A percentile compares a stretch with the other conserved stretches of the same genome.
phyloP scores from a whole-genome alignment of 768 basidiomycete genomes.

The Calocera viscosa region DNA sequence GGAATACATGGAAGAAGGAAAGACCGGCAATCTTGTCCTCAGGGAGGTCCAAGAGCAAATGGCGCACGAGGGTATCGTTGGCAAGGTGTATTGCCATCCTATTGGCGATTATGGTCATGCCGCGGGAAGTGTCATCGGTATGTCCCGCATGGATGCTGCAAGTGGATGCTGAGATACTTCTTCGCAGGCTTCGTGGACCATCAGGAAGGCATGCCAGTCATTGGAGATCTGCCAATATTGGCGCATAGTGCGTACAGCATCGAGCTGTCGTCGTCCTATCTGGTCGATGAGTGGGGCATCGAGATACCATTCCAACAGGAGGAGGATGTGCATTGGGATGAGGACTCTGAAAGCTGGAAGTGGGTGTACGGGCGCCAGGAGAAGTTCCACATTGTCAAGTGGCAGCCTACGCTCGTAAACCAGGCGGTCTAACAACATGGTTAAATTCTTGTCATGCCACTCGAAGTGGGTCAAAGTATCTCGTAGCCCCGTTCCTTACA shows the following conservation, averaged over 20 bases:
- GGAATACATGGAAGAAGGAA: constrained; percentile 34
- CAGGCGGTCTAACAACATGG: neutral
- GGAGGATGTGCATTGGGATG: constrained; percentile 12
- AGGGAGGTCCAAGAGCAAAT: constrained; percentile 33
- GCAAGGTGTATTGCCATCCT: constrained; percentile 42
- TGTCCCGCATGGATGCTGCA: constrained; percentile 16
- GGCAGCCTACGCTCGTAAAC: neutral
- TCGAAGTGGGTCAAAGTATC: neutral
- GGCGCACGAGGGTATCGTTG: constrained; percentile 35
- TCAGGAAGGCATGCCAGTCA: constrained; percentile 35
- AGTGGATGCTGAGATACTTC: constrained; percentile 3
- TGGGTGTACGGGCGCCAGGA: constrained; percentile 43
- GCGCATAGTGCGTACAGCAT: constrained; percentile 43
- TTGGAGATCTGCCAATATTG: constrained; percentile 38
- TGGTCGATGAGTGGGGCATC: constrained; percentile 38
- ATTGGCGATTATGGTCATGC: constrained; percentile 46
- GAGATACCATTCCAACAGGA: constrained; percentile 31
- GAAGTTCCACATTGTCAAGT: constrained; percentile 32
- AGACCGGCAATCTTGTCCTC: constrained; percentile 39
- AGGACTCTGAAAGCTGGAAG: constrained; percentile 32
- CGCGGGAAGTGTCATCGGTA: constrained; percentile 40
- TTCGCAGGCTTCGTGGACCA: constrained; percentile 38
- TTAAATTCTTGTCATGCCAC: neutral
- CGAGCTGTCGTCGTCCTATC: constrained; percentile 40
- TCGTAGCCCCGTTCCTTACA: neutral